Evolutionary conservation across 306 rosid species (phyloP).

Genomic region (Oxytropis ochrocephala): DNA sequence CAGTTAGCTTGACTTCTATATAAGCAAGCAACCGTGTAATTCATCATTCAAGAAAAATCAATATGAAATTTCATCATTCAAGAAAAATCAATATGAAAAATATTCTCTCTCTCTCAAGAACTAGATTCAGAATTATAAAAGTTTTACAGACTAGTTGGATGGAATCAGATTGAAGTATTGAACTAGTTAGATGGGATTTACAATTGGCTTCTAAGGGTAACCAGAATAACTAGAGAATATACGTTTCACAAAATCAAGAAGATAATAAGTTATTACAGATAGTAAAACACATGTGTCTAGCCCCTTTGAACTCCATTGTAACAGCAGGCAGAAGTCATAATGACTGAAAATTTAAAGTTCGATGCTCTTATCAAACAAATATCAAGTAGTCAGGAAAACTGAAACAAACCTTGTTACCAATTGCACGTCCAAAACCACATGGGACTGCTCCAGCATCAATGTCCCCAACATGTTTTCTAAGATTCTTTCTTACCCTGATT

Average conservation of each 20-base stretch:
- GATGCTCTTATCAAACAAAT: not conserved
- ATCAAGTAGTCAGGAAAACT: conserved; percentile 7
- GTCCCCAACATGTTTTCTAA: conserved; percentile 91
- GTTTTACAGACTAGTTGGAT: not conserved
- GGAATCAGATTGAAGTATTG: no score
- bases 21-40: no score
- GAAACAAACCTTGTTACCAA: conserved; percentile 88
- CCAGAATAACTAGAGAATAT: not conserved
- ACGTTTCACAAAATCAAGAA: not conserved
- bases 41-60: no score
- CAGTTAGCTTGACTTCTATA: no score
- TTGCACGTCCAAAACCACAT: conserved; percentile 98
- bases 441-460: conserved; percentile 95
- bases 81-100: no score
- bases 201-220: not conserved
- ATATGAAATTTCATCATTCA: no score
- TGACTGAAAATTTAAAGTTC: not conserved
- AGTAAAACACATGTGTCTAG: not conserved
- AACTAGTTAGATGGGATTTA: not conserved
- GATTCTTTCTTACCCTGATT: conserved; percentile 87
- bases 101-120: no score
- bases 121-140: no score
- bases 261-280: not conserved
- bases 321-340: conserved; percentile 5
- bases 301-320: conserved; percentile 1